Evolutionary conservation across 1,284 basidiomycete genomes (phyloP), one percentile per base, ranked within the genome.

Genomic region (Marasmius sp.): DNA sequence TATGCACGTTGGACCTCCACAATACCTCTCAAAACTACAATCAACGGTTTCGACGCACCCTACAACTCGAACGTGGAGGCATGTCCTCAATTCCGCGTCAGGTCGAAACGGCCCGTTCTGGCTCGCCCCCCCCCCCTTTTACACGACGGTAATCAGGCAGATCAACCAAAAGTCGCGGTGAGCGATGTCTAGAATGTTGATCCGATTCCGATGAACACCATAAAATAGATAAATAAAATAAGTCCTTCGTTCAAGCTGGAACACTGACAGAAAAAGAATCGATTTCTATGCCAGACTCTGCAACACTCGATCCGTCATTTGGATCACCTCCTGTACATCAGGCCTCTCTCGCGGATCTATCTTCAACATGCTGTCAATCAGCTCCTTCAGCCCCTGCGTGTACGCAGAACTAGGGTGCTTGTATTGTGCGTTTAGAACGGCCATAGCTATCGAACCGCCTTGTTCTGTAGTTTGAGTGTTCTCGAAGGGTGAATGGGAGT

Each of bases 361-460:
- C 64, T 90, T 91, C 54, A 97, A 76, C 89, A 93, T 92, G 58
- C 79, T 80, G 72, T 95, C 91, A 61, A 98, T 93, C 58, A 98
- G 79, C 60, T 88, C 83, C 67, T 85, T 88, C 61, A 97, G 75
- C 5, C 88, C 89, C 69, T 93, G 87, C 16, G 92, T 93, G 74
- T 96, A 97, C 9, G 85, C 85, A 3, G 87, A 91, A 60, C 76
- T 79, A 1, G 94, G 94, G 68, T 97, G 94, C 67, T 89, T 92
- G 75, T 96, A 97, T 66, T 92, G 87, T 0, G 93, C 95, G 64
- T 91, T 93, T 68, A 95, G 80, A 50, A 96, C 95, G 1, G 95
- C 94, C 95, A 98, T 97, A 1, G 94, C 94, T 71, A 97, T 94
- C 52, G 92, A 94, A 14, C 93, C 92, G 48, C 93, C 93, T 73